Percentiles rank a stretch among this genome's conserved stretches.
Conservation (phyloP, 2,329 filamentous ascomycete species). For the Thelonectria blattea region DNA sequence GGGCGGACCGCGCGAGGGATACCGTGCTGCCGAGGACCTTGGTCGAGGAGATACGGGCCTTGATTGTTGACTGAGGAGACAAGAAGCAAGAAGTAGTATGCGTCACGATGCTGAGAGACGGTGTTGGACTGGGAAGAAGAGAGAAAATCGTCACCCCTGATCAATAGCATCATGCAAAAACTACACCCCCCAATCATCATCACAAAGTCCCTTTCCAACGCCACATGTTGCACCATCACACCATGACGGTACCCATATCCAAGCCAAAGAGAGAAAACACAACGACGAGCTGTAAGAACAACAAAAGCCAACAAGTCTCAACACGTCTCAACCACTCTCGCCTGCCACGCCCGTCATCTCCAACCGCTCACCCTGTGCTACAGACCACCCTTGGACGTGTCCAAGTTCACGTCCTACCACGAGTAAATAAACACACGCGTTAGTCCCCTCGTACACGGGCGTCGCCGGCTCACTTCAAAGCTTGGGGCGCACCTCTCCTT, state of each 20-base stretch:
- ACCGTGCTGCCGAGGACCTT: slow-evolving; percentile 35
- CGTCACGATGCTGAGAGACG: neutral
- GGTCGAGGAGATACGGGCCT: slow-evolving; percentile 35
- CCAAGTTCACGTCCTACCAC: slow-evolving; percentile 22
- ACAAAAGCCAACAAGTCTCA: neutral
- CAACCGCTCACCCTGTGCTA: neutral
- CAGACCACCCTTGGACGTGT: slow-evolving; percentile 15
- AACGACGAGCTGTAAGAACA: neutral
- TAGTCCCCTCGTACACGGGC: slow-evolving; percentile 33
- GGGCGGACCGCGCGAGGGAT: slow-evolving; percentile 29
- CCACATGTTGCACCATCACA: neutral
- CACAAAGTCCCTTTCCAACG: neutral
- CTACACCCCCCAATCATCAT: neutral
- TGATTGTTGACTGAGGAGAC: slow-evolving; percentile 25
- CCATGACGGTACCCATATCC: neutral
- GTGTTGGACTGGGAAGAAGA: neutral
- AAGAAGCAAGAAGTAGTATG: no score
- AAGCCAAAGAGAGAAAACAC: neutral
- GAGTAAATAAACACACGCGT: slow-evolving; percentile 23
- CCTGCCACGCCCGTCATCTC: neutral
- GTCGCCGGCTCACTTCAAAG: slow-evolving; percentile 35
- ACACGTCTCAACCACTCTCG: neutral
- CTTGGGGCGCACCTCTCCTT: slow-evolving; percentile 40
- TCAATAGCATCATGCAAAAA: neutral
- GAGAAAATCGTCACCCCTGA: neutral